Evolutionary conservation across 1,284 basidiomycete genomes (phyloP).

Genomic region (Ceratobasidium sp.): DNA sequence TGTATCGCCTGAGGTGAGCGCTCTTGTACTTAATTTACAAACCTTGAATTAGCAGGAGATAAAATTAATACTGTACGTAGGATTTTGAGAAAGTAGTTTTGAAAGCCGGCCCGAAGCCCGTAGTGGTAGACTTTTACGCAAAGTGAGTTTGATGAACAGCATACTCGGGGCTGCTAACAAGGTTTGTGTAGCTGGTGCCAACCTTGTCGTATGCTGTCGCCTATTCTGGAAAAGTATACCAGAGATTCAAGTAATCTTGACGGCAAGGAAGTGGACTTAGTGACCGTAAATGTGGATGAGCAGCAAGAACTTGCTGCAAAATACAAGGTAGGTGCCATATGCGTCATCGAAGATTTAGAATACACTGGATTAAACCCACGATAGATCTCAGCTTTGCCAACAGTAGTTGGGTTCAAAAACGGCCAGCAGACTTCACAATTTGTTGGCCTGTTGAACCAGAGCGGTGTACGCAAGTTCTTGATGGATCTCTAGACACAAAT

Average conservation of each 20-base stretch:
- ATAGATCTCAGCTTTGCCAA: constrained; percentile 71
- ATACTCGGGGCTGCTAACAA: constrained; percentile 1
- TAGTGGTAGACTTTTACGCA: constrained; percentile 79
- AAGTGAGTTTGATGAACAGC: constrained; percentile 57
- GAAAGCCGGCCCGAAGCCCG: constrained; percentile 56
- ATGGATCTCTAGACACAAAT: constrained; percentile 52
- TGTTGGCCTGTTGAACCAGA: constrained; percentile 64
- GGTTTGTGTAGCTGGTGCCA: constrained; percentile 67
- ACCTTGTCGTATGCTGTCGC: constrained; percentile 73
- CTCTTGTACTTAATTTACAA: too few species aligned
- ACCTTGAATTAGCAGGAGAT: too few species aligned
- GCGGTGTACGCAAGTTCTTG: constrained; percentile 60
- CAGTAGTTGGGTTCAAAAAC: constrained; percentile 72
- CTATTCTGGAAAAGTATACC: constrained; percentile 64
- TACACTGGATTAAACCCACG: neutral
- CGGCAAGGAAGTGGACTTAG: constrained; percentile 66
- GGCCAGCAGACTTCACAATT: constrained; percentile 64
- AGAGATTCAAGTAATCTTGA: constrained; percentile 57
- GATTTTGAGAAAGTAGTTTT: constrained; percentile 40
- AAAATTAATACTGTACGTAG: too few species aligned
- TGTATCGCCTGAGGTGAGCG: constrained; percentile 9
- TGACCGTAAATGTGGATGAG: constrained; percentile 70
- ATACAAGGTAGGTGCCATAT: constrained; percentile 56
- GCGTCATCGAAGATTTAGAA: neutral
- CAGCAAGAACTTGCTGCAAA: constrained; percentile 58